These are phyloP conservation scores for Agaricus sinodeliciosus DNA, from an alignment of 768 basidiomycete species.

Conservation along the genomic window DNA sequence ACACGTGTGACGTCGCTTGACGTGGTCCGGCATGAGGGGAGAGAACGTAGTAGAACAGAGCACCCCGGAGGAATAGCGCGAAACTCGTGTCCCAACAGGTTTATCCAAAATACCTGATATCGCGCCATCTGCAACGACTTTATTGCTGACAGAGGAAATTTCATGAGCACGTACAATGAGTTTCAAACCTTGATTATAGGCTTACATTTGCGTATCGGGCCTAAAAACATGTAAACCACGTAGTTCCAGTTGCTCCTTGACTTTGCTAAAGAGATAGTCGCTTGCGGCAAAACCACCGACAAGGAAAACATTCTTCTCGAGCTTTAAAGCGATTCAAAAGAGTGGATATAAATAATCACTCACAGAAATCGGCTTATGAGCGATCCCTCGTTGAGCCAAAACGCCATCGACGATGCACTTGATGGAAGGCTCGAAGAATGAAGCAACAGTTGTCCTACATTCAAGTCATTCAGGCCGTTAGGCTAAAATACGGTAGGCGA, in stretches of 20 bases:
- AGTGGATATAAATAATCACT: background rate
- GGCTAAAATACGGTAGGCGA: background rate
- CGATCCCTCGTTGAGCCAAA: constrained; percentile 10
- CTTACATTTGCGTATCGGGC: constrained; percentile 50
- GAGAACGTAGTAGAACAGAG: constrained; percentile 30
- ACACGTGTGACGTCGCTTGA: constrained; percentile 22
- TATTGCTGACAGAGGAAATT: constrained; percentile 20
- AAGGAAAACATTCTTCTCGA: constrained; percentile 27
- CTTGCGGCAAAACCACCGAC: constrained; percentile 57
- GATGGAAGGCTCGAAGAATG: constrained; percentile 24
- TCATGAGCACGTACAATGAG: too few species aligned
- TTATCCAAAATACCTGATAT: constrained; percentile 38
- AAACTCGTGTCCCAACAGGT: constrained; percentile 39
- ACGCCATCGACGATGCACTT: constrained; percentile 22
- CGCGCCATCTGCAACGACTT: constrained; percentile 48
- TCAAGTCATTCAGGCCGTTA: background rate
- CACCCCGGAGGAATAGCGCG: constrained; percentile 43
- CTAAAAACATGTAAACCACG: constrained; percentile 35
- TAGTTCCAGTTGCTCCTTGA: constrained; percentile 30
- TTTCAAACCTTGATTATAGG: background rate
- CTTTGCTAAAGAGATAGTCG: constrained; percentile 41
- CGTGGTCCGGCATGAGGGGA: constrained; percentile 30
- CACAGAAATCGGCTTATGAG: constrained; percentile 21
- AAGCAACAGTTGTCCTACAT: constrained; percentile 20
- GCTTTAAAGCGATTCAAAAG: background rate